Conservation (phyloP, 805 yeast species). For the Saccharomyces paradoxus region DNA sequence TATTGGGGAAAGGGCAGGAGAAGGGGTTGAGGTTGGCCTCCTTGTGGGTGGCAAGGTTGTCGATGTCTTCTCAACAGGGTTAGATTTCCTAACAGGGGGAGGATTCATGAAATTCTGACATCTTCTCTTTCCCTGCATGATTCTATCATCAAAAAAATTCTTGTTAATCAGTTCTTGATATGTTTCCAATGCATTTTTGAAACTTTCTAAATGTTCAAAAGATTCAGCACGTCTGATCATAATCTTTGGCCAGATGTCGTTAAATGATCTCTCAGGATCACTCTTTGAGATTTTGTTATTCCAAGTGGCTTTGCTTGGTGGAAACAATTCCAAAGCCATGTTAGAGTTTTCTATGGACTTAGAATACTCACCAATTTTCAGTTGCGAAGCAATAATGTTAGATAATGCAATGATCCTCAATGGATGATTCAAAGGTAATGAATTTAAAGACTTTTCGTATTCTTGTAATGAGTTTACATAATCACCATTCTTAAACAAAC, state of each 20-base stretch:
- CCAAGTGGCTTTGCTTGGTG: conserved; percentile 32
- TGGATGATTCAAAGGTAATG: conserved; percentile 58
- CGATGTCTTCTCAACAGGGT: conserved; percentile 3
- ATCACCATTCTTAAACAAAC: conserved; percentile 73
- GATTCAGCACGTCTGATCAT: conserved; percentile 71
- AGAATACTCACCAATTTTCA: conserved; percentile 62
- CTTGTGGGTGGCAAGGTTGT: neutral
- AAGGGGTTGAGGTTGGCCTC: neutral
- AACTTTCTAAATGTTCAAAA: conserved; percentile 69
- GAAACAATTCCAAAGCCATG: conserved; percentile 28
- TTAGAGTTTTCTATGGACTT: conserved; percentile 26
- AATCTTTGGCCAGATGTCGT: conserved; percentile 68
- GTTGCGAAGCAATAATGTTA: conserved; percentile 60
- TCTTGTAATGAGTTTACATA: conserved; percentile 54
- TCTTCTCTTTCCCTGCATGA: conserved; percentile 76
- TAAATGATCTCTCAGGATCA: conserved; percentile 25
- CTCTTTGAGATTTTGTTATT: conserved; percentile 37
- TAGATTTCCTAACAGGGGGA: conserved; percentile 11
- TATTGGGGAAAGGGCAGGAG: neutral
- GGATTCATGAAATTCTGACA: conserved; percentile 63
- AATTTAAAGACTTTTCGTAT: conserved; percentile 48
- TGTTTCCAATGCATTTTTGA: conserved; percentile 48
- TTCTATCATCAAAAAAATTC: conserved; percentile 55
- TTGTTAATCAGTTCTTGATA: conserved; percentile 58
- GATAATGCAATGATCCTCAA: conserved; percentile 62